Conservation (phyloP, 1,139 yeast genomes). For the Yamadazyma songkhlaensis region DNA sequence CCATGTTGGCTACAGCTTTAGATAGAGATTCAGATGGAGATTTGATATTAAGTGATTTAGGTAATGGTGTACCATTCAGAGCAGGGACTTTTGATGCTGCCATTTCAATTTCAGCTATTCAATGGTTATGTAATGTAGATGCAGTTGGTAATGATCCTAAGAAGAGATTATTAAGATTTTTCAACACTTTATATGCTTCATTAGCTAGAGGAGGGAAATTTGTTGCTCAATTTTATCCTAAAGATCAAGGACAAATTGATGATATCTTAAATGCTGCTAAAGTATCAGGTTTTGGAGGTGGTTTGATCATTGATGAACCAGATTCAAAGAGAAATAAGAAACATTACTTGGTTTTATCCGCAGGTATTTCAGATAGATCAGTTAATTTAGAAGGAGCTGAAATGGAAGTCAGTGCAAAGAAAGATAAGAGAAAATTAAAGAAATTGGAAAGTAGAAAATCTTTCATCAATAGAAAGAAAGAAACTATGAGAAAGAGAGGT, state of each 20-base stretch:
- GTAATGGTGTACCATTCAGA: slow-evolving; percentile 90
- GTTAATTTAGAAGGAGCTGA: slow-evolving; percentile 77
- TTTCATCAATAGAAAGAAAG: slow-evolving; percentile 88
- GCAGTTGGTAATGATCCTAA: slow-evolving; percentile 82
- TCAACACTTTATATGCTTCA: slow-evolving; percentile 83
- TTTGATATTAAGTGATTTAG: slow-evolving; percentile 86
- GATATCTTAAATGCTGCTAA: slow-evolving; percentile 81
- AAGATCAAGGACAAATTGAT: slow-evolving; percentile 80
- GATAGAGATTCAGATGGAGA: slow-evolving; percentile 95
- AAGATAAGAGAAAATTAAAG: slow-evolving; percentile 49
- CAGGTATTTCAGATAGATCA: slow-evolving; percentile 71
- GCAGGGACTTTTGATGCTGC: slow-evolving; percentile 98
- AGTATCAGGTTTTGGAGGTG: slow-evolving; percentile 95
- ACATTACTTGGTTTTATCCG: slow-evolving; percentile 84
- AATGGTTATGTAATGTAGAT: slow-evolving; percentile 98
- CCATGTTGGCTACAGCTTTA: slow-evolving; percentile 92
- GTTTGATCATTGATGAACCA: slow-evolving; percentile 89
- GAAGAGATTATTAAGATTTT: slow-evolving; percentile 73
- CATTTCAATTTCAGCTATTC: slow-evolving; percentile 90
- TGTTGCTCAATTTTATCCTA: slow-evolving; percentile 95
- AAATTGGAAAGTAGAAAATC: slow-evolving; percentile 74
- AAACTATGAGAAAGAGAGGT: slow-evolving; percentile 88
- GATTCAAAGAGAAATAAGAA: slow-evolving; percentile 90
- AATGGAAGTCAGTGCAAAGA: slow-evolving; percentile 55
- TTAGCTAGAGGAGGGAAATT: slow-evolving; percentile 94